These are phyloP conservation scores for Kalmusia sp. DNA, from an alignment of 2,329 filamentous ascomycete species.

Conservation along the genomic window DNA sequence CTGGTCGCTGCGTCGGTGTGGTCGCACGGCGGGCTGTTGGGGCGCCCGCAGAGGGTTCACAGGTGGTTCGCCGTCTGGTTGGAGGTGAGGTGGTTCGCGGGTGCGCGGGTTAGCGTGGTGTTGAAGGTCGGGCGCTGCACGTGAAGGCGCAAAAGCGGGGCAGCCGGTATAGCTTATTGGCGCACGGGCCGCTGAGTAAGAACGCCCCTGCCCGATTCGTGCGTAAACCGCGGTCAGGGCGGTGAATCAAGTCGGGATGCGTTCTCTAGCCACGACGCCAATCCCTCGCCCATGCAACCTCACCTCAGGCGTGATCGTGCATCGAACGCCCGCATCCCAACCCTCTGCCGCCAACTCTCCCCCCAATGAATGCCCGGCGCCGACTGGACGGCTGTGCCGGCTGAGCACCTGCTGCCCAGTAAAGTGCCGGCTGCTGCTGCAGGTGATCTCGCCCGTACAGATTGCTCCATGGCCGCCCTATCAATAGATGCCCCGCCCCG, in stretches of 20 bases:
- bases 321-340: constrained; percentile 16
- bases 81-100: background rate
- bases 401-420: constrained; percentile 18
- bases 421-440: constrained; percentile 15
- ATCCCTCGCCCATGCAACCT: constrained; percentile 23
- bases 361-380: constrained; percentile 29
- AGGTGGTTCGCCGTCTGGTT: constrained; percentile 8
- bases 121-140: constrained; percentile 12
- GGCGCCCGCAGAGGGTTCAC: constrained; percentile 11
- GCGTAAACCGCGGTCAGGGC: constrained; percentile 13
- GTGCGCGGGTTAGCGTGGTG: constrained; percentile 3
- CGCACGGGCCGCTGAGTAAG: constrained; percentile 24
- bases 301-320: constrained; percentile 18
- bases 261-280: constrained; percentile 23
- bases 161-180: constrained; percentile 13
- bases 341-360: constrained; percentile 17
- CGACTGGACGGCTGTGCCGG: constrained; percentile 25
- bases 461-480: constrained; percentile 14
- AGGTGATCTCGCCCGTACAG: constrained; percentile 14
- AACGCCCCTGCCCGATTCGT: constrained; percentile 6
- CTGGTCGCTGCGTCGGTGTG: background rate
- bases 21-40: constrained; percentile 12
- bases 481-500: constrained; percentile 31
- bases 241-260: constrained; percentile 17
- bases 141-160: constrained; percentile 18